Evolutionary conservation across 257 asterid species (phyloP), one percentile per base, ranked within the genome.

Genomic region (Fraxinus pennsylvanica): DNA sequence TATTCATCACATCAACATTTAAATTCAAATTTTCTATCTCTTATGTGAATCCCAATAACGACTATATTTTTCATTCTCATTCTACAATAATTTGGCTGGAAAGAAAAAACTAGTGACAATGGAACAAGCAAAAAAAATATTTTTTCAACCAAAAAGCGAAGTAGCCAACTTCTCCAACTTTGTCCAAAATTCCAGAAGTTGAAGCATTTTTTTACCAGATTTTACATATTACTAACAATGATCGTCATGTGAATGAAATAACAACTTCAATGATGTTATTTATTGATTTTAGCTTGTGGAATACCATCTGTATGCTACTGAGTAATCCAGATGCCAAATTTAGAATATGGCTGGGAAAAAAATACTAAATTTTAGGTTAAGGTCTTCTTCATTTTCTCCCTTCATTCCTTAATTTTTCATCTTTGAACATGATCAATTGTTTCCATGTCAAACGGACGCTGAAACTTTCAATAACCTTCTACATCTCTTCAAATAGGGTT

Each of bases 81-180:
- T 25, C 0, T 25, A 25, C 27, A 25, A 25, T 25, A 25, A 25
- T 25, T 25, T 25, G 71, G 45, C 35, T 47, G 19, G 3, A 78
- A 27, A 32, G 4, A 32, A 75, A 75, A 77, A 75, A 59, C 78
- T 72, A 75, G 85, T 73, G 82, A 82, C 76, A 47, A 72, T 29
- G 33, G 33, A 32, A 32, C 33, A 81, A 87, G 87, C 81, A 90
- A 91, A 85, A 86, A 87, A 86, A 36, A 85, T 32, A 3, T 1
- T 32, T 32, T 32, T 85, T 76, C 88, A 89, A 86, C 86, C 89
- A 84, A 89, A 88, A 90, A 80, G 87, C 79, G 84, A 36, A 6
- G 0, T 36, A 5, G 8, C 33, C 4, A 32, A 32, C 33, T 32
- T 32, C 33, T 32, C 33, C 33, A 32, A 32, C 33, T 3, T 32